Evolutionary conservation across 2,329 filamentous ascomycete species (phyloP).

Genomic region (Ustilaginoidea virens): DNA sequence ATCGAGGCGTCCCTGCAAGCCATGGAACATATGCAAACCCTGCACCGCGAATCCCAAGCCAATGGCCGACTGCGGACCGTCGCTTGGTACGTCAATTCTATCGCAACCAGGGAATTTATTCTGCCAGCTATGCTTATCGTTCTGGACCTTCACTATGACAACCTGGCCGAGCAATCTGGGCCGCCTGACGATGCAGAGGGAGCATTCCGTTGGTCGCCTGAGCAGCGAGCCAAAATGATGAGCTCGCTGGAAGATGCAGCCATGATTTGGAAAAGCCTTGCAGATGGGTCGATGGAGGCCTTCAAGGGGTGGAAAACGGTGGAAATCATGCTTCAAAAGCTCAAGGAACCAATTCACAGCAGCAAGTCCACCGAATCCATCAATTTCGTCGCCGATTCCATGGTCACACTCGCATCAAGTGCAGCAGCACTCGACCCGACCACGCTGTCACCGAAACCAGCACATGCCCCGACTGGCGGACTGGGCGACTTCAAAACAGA

Average conservation of each 20-base stretch:
- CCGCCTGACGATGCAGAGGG: slow-evolving; percentile 24
- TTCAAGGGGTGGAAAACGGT: slow-evolving; percentile 73
- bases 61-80: slow-evolving; percentile 57
- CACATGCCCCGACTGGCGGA: slow-evolving; percentile 11
- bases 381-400: slow-evolving; percentile 8
- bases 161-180: slow-evolving; percentile 27
- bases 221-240: slow-evolving; percentile 61
- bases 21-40: slow-evolving; percentile 58
- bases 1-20: slow-evolving; percentile 78
- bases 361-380: slow-evolving; percentile 5
- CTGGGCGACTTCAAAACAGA: slow-evolving; percentile 13
- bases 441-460: slow-evolving; percentile 8
- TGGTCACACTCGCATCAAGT: slow-evolving; percentile 20
- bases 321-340: slow-evolving; percentile 71
- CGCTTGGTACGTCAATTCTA: slow-evolving; percentile 64
- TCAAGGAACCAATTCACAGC: slow-evolving; percentile 28
- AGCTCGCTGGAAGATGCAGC: slow-evolving; percentile 54
- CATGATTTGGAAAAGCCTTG: slow-evolving; percentile 65
- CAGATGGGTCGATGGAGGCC: slow-evolving; percentile 71
- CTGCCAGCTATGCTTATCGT: slow-evolving; percentile 74
- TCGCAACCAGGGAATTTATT: slow-evolving; percentile 73
- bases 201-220: slow-evolving; percentile 38
- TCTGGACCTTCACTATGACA: slow-evolving; percentile 65
- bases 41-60: slow-evolving; percentile 60
- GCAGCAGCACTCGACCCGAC: slow-evolving; percentile 18